phyloP scores from a whole-genome alignment of 495 filamentous ascomycete species.

The Penicillium canescens region DNA sequence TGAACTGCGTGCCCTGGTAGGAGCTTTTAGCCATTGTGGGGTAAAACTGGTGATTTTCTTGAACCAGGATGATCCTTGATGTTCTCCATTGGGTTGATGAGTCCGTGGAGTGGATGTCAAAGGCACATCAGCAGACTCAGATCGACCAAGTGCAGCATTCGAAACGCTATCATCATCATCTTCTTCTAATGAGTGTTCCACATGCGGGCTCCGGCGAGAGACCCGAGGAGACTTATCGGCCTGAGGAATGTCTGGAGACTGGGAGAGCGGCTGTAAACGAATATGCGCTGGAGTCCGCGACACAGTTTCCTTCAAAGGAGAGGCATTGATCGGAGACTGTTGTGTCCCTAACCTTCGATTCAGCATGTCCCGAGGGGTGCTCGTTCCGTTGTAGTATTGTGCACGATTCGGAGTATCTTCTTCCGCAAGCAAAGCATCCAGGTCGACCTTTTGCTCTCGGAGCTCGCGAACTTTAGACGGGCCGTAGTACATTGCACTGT shows the following conservation, averaged over 20 bases:
- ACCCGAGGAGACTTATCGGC: neutral
- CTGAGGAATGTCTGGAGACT: slow-evolving; percentile 15
- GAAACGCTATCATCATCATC: slow-evolving; percentile 16
- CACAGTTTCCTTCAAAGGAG: slow-evolving; percentile 11
- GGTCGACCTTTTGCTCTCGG: slow-evolving; percentile 41
- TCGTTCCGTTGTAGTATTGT: slow-evolving; percentile 43
- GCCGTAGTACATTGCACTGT: slow-evolving; percentile 28
- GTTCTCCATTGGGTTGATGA: slow-evolving; percentile 16
- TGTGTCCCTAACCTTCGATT: slow-evolving; percentile 17
- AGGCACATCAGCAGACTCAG: slow-evolving; percentile 14
- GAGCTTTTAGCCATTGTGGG: slow-evolving; percentile 43
- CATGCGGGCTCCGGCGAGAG: slow-evolving; percentile 6
- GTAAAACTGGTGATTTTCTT: slow-evolving; percentile 40
- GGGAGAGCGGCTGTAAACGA: slow-evolving; percentile 27
- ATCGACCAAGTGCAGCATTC: slow-evolving; percentile 16
- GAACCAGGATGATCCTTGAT: slow-evolving; percentile 39
- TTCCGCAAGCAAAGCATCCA: slow-evolving; percentile 33
- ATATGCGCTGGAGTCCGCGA: slow-evolving; percentile 19
- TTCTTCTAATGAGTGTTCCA: slow-evolving; percentile 11
- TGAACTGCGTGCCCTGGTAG: slow-evolving; percentile 20
- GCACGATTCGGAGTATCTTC: slow-evolving; percentile 44
- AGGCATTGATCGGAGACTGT: slow-evolving; percentile 12
- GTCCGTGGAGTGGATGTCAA: slow-evolving; percentile 28
- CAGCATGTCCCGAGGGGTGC: slow-evolving; percentile 31
- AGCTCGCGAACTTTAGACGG: slow-evolving; percentile 38